Conservation (phyloP, 495 filamentous ascomycete species). For the Aspergillus campestris region DNA sequence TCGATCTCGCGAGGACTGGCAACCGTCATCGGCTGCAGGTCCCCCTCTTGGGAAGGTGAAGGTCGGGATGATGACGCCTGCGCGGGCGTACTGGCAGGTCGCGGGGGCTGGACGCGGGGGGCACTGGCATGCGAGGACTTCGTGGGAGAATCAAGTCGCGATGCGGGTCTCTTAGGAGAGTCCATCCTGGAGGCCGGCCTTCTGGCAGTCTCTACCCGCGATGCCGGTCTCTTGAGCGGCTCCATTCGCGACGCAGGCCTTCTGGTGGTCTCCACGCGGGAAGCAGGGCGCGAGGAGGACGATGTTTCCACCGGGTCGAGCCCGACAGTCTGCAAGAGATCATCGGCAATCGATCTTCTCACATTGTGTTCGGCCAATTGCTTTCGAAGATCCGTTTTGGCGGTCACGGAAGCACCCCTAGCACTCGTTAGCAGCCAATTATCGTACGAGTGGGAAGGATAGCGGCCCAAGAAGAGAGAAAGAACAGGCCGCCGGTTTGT, state of each 20-base stretch:
- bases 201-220: too few species aligned
- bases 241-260: too few species aligned
- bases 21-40: conserved; percentile 74
- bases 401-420: conserved; percentile 68
- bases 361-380: conserved; percentile 73
- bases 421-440: conserved; percentile 3
- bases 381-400: conserved; percentile 80
- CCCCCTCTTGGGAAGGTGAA: conserved; percentile 29
- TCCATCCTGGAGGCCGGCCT: too few species aligned
- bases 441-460: neutral
- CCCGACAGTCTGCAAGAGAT: conserved; percentile 66
- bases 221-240: too few species aligned
- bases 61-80: too few species aligned
- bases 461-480: neutral
- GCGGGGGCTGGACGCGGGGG: too few species aligned
- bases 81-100: too few species aligned
- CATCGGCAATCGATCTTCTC: conserved; percentile 70
- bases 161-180: too few species aligned
- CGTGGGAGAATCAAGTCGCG: too few species aligned
- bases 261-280: conserved; percentile 28
- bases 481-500: neutral
- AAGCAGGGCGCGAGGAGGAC: conserved; percentile 28
- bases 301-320: conserved; percentile 28
- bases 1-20: conserved; percentile 77
- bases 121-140: too few species aligned